Base-by-base conservation (phyloP, 2,329 filamentous ascomycete genomes). In the Hypomyces perniciosus region DNA sequence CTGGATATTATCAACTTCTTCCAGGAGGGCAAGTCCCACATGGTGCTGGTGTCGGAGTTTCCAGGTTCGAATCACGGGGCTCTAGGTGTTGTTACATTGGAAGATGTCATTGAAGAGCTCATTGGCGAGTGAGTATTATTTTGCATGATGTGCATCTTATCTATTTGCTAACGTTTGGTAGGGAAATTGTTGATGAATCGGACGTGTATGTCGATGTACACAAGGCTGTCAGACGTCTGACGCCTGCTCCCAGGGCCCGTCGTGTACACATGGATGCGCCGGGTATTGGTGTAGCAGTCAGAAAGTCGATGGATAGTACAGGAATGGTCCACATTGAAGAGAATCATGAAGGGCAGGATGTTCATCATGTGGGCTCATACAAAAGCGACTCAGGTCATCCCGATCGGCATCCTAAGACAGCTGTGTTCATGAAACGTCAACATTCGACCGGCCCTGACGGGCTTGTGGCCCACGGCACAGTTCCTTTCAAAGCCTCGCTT, bases 1-100 rank as follows among this genome's bases (percentile, higher is more conserved):
- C 72, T 99, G 50, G 93, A 99, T 67, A 97, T 99, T 62, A 90
- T 99, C 72, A 99, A 99, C 72, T 99, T 96, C 70, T 99, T 99
- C 74, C 93, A 99, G 69, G 93, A 99, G 74, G 93, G 93, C 61
- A 99, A 99, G 68, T 96, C 91, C 1, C 93, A 99, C 68, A 96
- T 99, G 91, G 92, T 97, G 0, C 76, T 99, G 29, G 93, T 97
- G 7, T 96, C 92, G 0, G 88, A 96, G 62, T 78, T 71, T 31
- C 93, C 93, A 1, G 91, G 92, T n/a, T 89, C 95, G 58, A 85
- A 95, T 62, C 84, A 88, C 61, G 93, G 93, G 42, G 90, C 91
- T 5, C 75, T 96, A 9, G 93, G 93, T 50, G 93, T 99, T 4
- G 90, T 99, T 12, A 99, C 93, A 0, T 74, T 99, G 2, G 93